These are phyloP conservation scores for Camellia granthamiana DNA, from an alignment of 148 eudicot genomes.

Conservation along the genomic window DNA sequence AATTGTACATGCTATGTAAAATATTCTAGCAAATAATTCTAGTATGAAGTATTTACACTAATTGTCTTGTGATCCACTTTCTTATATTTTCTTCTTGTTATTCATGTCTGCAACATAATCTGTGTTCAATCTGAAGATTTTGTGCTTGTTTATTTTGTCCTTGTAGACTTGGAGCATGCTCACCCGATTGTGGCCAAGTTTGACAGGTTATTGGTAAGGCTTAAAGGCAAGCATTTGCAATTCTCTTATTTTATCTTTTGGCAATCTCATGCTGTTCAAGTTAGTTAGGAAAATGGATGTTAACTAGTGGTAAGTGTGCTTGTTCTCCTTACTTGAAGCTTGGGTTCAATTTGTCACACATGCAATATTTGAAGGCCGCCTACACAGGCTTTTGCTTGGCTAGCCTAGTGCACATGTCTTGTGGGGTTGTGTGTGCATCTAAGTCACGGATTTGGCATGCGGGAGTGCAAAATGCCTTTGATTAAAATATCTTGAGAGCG, in stretches of 20 bases:
- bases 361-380: not conserved
- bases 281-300: not conserved
- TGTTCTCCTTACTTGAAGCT: slow-evolving; percentile 1
- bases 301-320: not conserved
- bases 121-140: not conserved
- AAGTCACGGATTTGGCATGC: no score
- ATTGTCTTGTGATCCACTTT: not conserved
- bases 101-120: not conserved
- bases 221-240: slow-evolving; percentile 8
- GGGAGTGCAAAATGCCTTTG: no score
- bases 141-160: slow-evolving; percentile 12
- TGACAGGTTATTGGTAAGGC: slow-evolving; percentile 81
- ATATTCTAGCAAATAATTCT: not conserved
- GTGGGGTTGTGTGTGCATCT: no score
- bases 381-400: not conserved
- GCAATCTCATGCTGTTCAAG: not conserved
- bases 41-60: not conserved
- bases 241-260: not conserved
- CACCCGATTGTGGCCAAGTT: slow-evolving; percentile 59
- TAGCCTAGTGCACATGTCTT: no score
- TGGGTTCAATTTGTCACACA: not conserved
- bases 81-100: not conserved
- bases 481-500: no score
- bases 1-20: no score
- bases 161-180: slow-evolving; percentile 49